A percentile compares a stretch with the other conserved stretches of the same genome.
phyloP scores from a whole-genome alignment of 106 monocot species.

The Phalaenopsis aphrodite region DNA sequence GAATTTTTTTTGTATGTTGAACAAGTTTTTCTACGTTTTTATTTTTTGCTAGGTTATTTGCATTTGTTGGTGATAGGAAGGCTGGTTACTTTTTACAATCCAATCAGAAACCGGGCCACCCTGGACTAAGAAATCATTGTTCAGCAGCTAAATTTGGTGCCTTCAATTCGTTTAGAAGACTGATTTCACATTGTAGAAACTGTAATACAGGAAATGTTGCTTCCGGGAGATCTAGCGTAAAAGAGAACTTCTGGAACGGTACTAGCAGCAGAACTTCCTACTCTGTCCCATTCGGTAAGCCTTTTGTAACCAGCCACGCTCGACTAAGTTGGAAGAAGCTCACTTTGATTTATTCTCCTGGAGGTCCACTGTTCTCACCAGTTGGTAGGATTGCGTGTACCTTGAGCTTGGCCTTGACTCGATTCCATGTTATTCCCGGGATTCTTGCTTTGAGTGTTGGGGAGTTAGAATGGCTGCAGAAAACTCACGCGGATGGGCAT shows the following conservation, averaged over 20 bases:
- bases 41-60: constrained; percentile 26
- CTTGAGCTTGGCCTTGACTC: constrained; percentile 30
- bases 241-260: constrained; percentile 8
- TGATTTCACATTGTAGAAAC: constrained; percentile 28
- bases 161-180: constrained; percentile 17
- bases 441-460: constrained; percentile 35
- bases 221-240: background rate
- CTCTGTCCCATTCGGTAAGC: background rate
- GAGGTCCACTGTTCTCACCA: constrained; percentile 6
- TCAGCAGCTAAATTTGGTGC: constrained; percentile 12
- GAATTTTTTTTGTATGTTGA: background rate
- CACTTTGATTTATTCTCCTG: constrained; percentile 6
- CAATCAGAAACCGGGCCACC: constrained; percentile 15
- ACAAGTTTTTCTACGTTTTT: background rate
- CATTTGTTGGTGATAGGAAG: constrained; percentile 22
- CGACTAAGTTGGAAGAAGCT: constrained; percentile 32
- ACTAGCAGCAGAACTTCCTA: constrained; percentile 11
- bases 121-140: constrained; percentile 26
- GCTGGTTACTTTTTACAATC: constrained; percentile 23
- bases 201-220: constrained; percentile 8
- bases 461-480: constrained; percentile 27
- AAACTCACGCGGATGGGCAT: constrained; percentile 30
- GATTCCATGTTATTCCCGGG: constrained; percentile 35
- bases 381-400: constrained; percentile 30
- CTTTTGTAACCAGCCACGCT: constrained; percentile 10